A percentile compares a stretch with the other conserved stretches of the same genome.
phyloP scores from a whole-genome alignment of 2,329 filamentous ascomycete species.

The Huntiella savannae region DNA sequence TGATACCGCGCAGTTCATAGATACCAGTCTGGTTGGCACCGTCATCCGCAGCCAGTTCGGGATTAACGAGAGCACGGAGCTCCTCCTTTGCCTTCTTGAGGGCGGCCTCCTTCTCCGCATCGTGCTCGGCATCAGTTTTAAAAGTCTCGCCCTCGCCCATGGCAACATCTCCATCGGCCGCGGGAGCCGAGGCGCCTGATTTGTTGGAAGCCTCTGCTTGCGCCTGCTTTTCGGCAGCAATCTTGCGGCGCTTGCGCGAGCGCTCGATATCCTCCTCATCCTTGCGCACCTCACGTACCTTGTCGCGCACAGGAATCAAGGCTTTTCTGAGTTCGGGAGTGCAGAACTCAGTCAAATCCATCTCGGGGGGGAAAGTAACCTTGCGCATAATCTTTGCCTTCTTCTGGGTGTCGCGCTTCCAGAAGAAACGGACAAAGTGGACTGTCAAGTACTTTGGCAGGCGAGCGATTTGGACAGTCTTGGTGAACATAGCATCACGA shows the following conservation, averaged over 20 bases:
- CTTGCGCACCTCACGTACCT: conserved; percentile 85
- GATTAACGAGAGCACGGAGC: conserved; percentile 57
- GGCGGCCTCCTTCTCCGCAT: conserved; percentile 61
- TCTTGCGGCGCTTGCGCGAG: conserved; percentile 77
- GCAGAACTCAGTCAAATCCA: conserved; percentile 89
- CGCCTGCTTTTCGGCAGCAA: conserved; percentile 28
- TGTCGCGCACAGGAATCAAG: conserved; percentile 82
- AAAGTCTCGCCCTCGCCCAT: conserved; percentile 50
- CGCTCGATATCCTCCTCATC: conserved; percentile 88
- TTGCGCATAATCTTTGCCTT: conserved; percentile 99
- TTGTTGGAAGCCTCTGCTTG: conserved; percentile 21
- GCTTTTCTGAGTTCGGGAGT: conserved; percentile 71
- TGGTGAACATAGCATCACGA: conserved; percentile 70
- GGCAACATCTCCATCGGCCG: conserved; percentile 47
- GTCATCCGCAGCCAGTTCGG: conserved; percentile 54
- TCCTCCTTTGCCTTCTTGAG: conserved; percentile 75
- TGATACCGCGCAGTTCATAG: conserved; percentile 83
- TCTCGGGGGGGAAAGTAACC: conserved; percentile 83
- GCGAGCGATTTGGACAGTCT: conserved; percentile 73
- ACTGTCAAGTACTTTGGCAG: conserved; percentile 90
- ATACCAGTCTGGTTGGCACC: conserved; percentile 84
- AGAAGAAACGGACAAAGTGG: conserved; percentile 96
- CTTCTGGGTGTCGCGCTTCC: conserved; percentile 87
- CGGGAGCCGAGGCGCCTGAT: conserved; percentile 16
- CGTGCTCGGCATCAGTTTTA: conserved; percentile 88